These are phyloP conservation scores for Coelastrella sp. DNA, from an alignment of 139 green algal genomes.

Conservation along the genomic window DNA sequence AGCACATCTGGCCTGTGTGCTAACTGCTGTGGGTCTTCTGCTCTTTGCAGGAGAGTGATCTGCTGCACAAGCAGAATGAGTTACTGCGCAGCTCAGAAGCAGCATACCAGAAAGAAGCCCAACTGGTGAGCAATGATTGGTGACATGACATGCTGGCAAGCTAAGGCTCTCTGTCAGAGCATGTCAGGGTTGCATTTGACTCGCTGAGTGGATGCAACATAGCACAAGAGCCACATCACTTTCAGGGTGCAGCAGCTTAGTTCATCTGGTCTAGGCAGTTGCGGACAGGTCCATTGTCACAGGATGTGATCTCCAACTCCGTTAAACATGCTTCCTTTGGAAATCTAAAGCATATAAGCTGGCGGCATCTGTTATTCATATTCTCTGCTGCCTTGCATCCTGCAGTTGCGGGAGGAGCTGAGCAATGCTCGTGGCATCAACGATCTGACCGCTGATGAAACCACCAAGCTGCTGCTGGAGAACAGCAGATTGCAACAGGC, in stretches of 20 bases:
- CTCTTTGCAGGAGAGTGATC: slow-evolving; percentile 39
- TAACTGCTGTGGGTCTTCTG: too few relatives aligned
- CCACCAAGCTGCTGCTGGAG: slow-evolving; percentile 50
- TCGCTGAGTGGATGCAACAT: too few relatives aligned
- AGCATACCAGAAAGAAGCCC: slow-evolving; percentile 37
- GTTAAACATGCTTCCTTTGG: too few relatives aligned
- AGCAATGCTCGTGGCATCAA: slow-evolving; percentile 49
- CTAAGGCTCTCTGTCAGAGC: too few relatives aligned
- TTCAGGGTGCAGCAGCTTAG: too few relatives aligned
- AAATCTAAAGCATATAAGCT: neutral
- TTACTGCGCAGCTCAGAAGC: slow-evolving; percentile 43
- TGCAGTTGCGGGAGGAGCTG: slow-evolving; percentile 48
- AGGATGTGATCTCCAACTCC: too few relatives aligned
- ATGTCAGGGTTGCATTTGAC: too few relatives aligned
- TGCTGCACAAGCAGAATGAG: slow-evolving; percentile 43
- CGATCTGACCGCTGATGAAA: slow-evolving; percentile 44
- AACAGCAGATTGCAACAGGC: slow-evolving; percentile 45
- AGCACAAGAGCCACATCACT: too few relatives aligned
- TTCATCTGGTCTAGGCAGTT: too few relatives aligned
- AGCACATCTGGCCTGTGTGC: too few relatives aligned
- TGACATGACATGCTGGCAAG: neutral
- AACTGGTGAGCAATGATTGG: slow-evolving; percentile 2
- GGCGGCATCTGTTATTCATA: neutral
- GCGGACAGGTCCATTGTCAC: too few relatives aligned
- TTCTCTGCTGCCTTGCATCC: neutral